Conservation (phyloP, 2,329 filamentous ascomycete species). For the Aspergillus latus region DNA sequence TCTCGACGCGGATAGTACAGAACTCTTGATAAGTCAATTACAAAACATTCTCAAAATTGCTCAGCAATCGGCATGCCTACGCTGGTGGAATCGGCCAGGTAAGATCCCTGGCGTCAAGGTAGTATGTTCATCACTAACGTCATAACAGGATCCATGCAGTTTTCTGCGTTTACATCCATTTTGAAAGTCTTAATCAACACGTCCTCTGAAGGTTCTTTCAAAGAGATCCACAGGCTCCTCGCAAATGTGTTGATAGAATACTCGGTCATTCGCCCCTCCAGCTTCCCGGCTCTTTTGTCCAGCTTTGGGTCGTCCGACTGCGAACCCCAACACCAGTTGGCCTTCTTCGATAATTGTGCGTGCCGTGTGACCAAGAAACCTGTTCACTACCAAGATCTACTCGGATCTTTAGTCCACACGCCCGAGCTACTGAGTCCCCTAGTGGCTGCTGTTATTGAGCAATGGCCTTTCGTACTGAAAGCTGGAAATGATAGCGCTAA, state of each 20-base stretch:
- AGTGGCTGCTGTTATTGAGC: conserved; percentile 69
- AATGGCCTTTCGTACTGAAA: conserved; percentile 68
- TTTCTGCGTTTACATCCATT: conserved; percentile 43
- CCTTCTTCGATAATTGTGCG: conserved; percentile 83
- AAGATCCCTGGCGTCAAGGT: conserved; percentile 19
- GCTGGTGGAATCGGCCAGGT: conserved; percentile 79
- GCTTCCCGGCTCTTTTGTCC: conserved; percentile 40
- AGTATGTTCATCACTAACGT: background rate
- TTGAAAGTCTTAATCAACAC: conserved; percentile 39
- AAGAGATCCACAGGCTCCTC: conserved; percentile 36
- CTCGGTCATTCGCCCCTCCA: conserved; percentile 36
- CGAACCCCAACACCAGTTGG: conserved; percentile 47
- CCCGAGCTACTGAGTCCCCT: conserved; percentile 59
- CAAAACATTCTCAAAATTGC: conserved; percentile 81
- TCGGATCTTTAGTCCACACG: conserved; percentile 40
- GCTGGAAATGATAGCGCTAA: conserved; percentile 47
- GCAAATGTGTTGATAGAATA: conserved; percentile 38
- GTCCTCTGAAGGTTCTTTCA: conserved; percentile 31
- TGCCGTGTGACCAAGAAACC: conserved; percentile 72
- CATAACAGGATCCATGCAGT: conserved; percentile 38
- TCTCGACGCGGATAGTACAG: conserved; percentile 50
- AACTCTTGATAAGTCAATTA: conserved; percentile 69
- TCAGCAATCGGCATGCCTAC: conserved; percentile 76
- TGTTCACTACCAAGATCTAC: conserved; percentile 71
- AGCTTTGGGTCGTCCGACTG: conserved; percentile 39